Conservation (phyloP, 2,329 filamentous ascomycete genomes). For the Claviceps citrina region DNA sequence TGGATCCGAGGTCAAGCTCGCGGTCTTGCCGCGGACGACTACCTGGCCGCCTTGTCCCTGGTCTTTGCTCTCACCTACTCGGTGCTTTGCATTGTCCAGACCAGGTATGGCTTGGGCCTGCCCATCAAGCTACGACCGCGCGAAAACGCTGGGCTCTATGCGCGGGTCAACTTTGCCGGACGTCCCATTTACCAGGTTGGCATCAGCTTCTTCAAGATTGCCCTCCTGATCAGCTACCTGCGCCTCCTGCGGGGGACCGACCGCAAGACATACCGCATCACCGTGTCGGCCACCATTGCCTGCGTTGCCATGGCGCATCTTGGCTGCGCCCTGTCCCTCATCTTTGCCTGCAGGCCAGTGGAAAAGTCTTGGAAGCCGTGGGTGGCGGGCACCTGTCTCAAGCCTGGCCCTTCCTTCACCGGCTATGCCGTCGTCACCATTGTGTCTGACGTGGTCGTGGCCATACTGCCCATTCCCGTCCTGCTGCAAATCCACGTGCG, state of each 20-base stretch:
- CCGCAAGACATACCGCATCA: slow-evolving; percentile 25
- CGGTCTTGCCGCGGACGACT: slow-evolving; percentile 33
- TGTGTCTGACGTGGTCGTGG: slow-evolving; percentile 33
- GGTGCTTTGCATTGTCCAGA: slow-evolving; percentile 34
- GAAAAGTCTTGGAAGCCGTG: slow-evolving; percentile 30
- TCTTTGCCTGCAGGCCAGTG: slow-evolving; percentile 35
- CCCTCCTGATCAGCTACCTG: slow-evolving; percentile 36
- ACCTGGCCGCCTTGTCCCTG: slow-evolving; percentile 24
- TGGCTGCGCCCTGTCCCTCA: slow-evolving; percentile 31
- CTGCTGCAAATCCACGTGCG: slow-evolving; percentile 33
- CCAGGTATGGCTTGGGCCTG: slow-evolving; percentile 36
- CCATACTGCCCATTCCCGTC: slow-evolving; percentile 34
- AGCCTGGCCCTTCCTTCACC: slow-evolving; percentile 33
- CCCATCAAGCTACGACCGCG: slow-evolving; percentile 27
- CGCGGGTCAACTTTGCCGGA: slow-evolving; percentile 35
- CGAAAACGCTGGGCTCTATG: slow-evolving; percentile 29
- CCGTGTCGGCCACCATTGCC: slow-evolving; percentile 29
- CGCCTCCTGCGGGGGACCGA: slow-evolving; percentile 33
- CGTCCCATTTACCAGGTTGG: slow-evolving; percentile 39
- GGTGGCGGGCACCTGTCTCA: slow-evolving; percentile 27
- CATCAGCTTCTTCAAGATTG: slow-evolving; percentile 41
- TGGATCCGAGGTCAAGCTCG: slow-evolving; percentile 26
- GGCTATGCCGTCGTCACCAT: slow-evolving; percentile 37
- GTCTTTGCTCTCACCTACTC: slow-evolving; percentile 34
- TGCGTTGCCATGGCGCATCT: slow-evolving; percentile 31